phyloP scores from a whole-genome alignment of 768 basidiomycete species.

The Agrocybe praecox region DNA sequence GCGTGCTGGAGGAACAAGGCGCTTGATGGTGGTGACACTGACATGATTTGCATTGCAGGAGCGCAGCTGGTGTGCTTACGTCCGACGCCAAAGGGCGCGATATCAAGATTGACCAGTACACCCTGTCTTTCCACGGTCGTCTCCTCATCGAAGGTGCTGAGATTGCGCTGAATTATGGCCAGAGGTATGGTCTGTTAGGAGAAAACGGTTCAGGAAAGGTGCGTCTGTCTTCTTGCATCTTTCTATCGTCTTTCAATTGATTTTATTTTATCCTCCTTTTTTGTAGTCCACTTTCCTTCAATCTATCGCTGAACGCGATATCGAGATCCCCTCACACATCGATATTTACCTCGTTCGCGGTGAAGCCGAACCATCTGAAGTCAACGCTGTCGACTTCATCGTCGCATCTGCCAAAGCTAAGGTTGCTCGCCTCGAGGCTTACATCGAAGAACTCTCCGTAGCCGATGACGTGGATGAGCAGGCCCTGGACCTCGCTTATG shows the following conservation, averaged over 20 bases:
- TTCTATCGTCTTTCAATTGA: not conserved
- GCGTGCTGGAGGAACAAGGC: conserved; percentile 15
- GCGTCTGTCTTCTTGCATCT: conserved; percentile 16
- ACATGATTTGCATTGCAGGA: no score
- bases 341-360: conserved; percentile 97
- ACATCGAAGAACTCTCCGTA: conserved; percentile 92
- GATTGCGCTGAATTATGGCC: conserved; percentile 85
- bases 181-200: conserved; percentile 92
- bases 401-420: conserved; percentile 90
- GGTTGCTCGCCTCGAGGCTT: conserved; percentile 89
- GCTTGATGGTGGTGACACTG: no score
- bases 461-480: conserved; percentile 88
- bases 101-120: conserved; percentile 96
- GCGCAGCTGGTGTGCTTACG: conserved; percentile 88
- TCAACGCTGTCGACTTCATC: conserved; percentile 98
- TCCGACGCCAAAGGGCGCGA: conserved; percentile 93
- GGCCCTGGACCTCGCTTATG: conserved; percentile 87
- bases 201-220: conserved; percentile 99
- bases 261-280: conserved; percentile 31
- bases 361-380: conserved; percentile 93
- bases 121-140: conserved; percentile 96
- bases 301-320: conserved; percentile 94
- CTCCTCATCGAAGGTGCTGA: conserved; percentile 60
- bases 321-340: conserved; percentile 92
- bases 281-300: conserved; percentile 91